Evolutionary conservation across 129 eudicot species (phyloP).

Genomic region (Tanacetum coccineum): DNA sequence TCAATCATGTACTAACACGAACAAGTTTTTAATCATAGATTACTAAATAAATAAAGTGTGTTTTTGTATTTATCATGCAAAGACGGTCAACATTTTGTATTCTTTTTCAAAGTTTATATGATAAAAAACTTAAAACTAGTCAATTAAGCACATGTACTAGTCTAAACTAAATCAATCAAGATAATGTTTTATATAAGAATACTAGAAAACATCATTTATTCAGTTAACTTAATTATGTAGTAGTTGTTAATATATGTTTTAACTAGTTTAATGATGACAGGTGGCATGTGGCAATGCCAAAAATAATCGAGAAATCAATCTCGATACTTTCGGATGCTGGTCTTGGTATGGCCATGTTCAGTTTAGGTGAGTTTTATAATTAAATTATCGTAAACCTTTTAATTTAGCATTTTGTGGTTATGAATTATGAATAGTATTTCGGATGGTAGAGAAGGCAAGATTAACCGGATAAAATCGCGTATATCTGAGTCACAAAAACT

Average conservation of each 20-base stretch:
- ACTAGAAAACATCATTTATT: too few relatives aligned
- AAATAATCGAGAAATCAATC: conserved; percentile 67
- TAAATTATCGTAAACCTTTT: too few relatives aligned
- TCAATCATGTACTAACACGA: too few relatives aligned
- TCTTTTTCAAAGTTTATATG: not conserved
- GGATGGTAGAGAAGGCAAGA: too few relatives aligned
- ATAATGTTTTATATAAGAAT: too few relatives aligned
- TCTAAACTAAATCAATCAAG: too few relatives aligned
- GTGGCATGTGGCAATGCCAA: conserved; percentile 90
- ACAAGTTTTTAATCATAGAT: too few relatives aligned
- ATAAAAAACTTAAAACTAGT: too few relatives aligned
- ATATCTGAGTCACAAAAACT: too few relatives aligned
- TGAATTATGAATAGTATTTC: too few relatives aligned
- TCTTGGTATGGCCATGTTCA: conserved; percentile 99
- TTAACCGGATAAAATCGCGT: too few relatives aligned
- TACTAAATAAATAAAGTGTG: not conserved
- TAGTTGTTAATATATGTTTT: not conserved
- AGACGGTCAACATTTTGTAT: conserved; percentile 1
- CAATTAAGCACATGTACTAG: not conserved
- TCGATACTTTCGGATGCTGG: conserved; percentile 93
- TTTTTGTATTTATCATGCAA: conserved; percentile 5
- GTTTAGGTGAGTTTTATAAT: conserved; percentile 59
- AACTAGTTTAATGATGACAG: conserved; percentile 37
- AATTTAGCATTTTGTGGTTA: too few relatives aligned
- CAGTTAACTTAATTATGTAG: conserved; percentile 8